Evolutionary conservation across 2,329 filamentous ascomycete genomes (phyloP), one percentile per base, ranked within the genome.

Genomic region (Calonectria leucothoes): DNA sequence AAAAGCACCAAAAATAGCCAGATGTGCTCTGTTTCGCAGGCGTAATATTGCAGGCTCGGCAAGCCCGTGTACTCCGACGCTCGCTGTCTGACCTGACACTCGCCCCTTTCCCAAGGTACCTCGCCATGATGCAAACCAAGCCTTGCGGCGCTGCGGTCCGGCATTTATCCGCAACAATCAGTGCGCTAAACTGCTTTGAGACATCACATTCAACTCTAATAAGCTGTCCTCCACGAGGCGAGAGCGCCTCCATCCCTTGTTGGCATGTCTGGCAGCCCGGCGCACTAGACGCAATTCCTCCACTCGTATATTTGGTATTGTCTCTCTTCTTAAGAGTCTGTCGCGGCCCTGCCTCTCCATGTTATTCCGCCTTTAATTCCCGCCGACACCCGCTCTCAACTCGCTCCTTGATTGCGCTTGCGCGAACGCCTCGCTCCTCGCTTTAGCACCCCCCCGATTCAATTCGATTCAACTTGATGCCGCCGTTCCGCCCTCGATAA

Each of bases 261-360:
- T 74, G 70, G 71, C 70, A 70, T 67, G 61, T 69, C 65, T 76
- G 52, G 75, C 71, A 69, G 69, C 73, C 76, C 61, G 74, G 72
- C 67, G 74, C 66, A 78, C 69, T 69, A 72, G 73, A 74, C 71
- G 42, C 45, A 76, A 75, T 76, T 72, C 75, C 74, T 75, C 73
- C 70, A 78, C 51, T 78, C 76, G 76, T 79, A 77, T 77, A 76
- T 72, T 73, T 75, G 42, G 72, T 72, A 78, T 73, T 74, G 70
- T 74, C 73, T 76, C 77, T 75, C 76, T 73, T 71, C 67, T 66
- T 37, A 57, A 70, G 71, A 70, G 72, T 65, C 73, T 59, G 51
- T 74, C 70, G 74, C 66, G 71, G 70, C 55, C 68, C 70, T 64
- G 68, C 70, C 27, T 69, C 75, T 70, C 48, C 69, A 49, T 71